Evolutionary conservation across 225 moss, liverwort and hornwort genomes (phyloP).

Genomic region (Marchantia polymorpha): DNA sequence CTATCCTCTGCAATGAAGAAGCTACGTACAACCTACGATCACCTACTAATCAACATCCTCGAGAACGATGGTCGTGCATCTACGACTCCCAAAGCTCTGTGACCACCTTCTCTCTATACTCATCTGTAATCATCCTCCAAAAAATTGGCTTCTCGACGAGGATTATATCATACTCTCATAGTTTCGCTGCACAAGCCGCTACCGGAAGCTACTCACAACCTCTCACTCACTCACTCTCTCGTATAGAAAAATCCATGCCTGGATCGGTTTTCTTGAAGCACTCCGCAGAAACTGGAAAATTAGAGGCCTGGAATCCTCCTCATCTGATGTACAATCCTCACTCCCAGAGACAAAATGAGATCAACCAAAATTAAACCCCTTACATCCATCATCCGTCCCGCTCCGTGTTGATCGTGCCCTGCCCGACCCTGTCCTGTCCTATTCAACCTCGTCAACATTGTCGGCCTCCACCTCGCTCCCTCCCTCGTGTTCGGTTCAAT

Average conservation of each 20-base stretch:
- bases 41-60: background rate
- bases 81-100: background rate
- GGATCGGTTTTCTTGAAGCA: background rate
- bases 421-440: background rate
- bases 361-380: background rate
- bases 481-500: background rate
- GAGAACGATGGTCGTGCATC: background rate
- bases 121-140: conserved; percentile 9
- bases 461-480: background rate
- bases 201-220: background rate
- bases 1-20: conserved; percentile 4
- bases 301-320: background rate
- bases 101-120: background rate
- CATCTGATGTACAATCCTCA: conserved; percentile 13
- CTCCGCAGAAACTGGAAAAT: background rate
- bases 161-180: background rate
- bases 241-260: background rate
- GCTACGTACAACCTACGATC: conserved; percentile 7
- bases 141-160: background rate
- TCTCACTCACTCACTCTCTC: background rate
- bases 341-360: background rate
- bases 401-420: too few relatives aligned
- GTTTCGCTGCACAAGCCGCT: background rate
- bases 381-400: background rate
- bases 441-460: too few relatives aligned